Percentiles rank a stretch among this genome's conserved stretches.
phyloP scores from a whole-genome alignment of 2,329 filamentous ascomycete species.

The Leptographium radiaticola region DNA sequence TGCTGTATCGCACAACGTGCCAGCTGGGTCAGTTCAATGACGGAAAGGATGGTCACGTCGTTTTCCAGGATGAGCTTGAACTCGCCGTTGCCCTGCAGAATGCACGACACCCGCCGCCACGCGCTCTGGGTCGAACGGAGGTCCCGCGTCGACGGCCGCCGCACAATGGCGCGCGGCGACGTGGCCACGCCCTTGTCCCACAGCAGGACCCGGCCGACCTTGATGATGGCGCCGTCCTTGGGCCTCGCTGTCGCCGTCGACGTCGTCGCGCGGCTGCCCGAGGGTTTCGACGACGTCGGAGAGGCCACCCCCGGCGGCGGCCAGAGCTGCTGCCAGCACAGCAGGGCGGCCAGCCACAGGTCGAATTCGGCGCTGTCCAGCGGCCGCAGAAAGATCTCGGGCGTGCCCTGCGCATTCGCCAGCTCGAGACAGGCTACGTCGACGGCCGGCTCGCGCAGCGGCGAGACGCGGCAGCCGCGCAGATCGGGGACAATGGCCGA shows the following conservation, averaged over 20 bases:
- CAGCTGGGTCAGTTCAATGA: conserved; percentile 78
- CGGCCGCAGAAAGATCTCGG: conserved; percentile 54
- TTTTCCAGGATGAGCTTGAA: conserved; percentile 83
- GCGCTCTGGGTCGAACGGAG: conserved; percentile 39
- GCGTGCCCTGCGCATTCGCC: conserved; percentile 36
- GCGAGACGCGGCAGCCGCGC: conserved; percentile 57
- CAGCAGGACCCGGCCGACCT: conserved; percentile 79
- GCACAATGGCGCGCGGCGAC: conserved; percentile 42
- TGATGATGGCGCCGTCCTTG: conserved; percentile 79
- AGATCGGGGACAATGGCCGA: conserved; percentile 59
- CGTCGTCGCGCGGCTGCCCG: conserved; percentile 19
- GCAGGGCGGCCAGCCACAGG: conserved; percentile 65
- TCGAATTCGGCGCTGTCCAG: conserved; percentile 54
- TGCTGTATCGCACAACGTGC: conserved; percentile 84
- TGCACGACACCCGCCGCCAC: conserved; percentile 86
- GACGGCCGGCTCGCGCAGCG: conserved; percentile 32
- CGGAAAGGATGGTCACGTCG: conserved; percentile 65
- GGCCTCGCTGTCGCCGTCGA: conserved; percentile 22
- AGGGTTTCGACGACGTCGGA: conserved; percentile 26
- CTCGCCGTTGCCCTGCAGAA: conserved; percentile 86
- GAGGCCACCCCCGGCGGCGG: conserved; percentile 22
- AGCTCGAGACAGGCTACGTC: conserved; percentile 40
- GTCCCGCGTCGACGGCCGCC: conserved; percentile 44
- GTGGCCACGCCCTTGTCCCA: conserved; percentile 67
- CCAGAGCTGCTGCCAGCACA: conserved; percentile 69